A percentile compares a stretch with the other conserved stretches of the same genome.
Conservation (phyloP, 139 green algal genomes). For the Asterochloris sp. region DNA sequence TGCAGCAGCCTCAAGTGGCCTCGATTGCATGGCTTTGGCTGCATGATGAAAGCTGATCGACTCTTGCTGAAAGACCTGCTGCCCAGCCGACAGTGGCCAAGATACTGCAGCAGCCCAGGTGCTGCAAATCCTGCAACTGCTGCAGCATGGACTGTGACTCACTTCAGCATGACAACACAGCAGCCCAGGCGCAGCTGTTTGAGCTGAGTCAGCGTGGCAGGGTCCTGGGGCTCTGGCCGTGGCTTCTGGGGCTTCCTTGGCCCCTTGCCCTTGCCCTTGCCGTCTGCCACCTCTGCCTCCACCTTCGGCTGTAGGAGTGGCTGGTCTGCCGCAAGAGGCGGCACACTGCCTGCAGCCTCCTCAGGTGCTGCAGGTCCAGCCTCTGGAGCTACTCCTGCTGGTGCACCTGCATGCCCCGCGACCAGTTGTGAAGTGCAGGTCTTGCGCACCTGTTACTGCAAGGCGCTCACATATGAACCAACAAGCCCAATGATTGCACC, state of each 20-base stretch:
- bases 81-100: neutral
- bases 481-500: no score
- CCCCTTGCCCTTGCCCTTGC: neutral
- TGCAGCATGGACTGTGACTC: neutral
- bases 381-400: no score
- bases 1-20: neutral
- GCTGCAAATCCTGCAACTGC: neutral
- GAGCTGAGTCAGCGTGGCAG: constrained; percentile 23
- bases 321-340: neutral
- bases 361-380: no score
- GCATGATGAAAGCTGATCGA: neutral
- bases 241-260: neutral
- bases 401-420: no score
- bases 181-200: constrained; percentile 18
- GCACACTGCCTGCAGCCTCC: no score
- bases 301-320: neutral
- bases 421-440: no score
- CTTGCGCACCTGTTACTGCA: no score
- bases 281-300: neutral
- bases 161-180: constrained; percentile 27
- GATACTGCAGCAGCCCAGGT: no score
- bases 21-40: neutral
- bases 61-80: neutral
- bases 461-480: no score
- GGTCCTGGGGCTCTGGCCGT: constrained; percentile 2